phyloP scores from a whole-genome alignment of 768 basidiomycete genomes.

The Rhodocollybia butyracea region DNA sequence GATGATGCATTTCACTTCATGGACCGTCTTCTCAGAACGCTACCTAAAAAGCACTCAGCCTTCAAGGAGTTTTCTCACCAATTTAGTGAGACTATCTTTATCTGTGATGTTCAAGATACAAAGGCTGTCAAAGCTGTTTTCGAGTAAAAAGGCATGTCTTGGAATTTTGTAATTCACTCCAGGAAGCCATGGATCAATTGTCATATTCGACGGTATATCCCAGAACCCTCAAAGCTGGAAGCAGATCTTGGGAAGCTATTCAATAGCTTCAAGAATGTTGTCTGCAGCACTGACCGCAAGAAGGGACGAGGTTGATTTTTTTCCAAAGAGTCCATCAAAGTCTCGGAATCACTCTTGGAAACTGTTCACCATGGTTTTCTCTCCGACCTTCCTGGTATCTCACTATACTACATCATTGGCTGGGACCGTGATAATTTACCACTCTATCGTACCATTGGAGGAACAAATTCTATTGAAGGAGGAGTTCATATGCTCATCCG shows the following conservation, averaged over 20 bases:
- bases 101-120: slow-evolving; percentile 11
- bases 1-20: slow-evolving; percentile 11
- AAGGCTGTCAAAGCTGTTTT: slow-evolving; percentile 5
- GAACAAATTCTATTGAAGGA: slow-evolving; percentile 20
- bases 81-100: slow-evolving; percentile 9
- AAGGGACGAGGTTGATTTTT: background rate
- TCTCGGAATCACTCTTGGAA: background rate
- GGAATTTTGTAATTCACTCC: background rate
- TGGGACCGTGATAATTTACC: slow-evolving; percentile 14
- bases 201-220: background rate
- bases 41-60: slow-evolving; percentile 10
- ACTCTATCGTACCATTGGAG: slow-evolving; percentile 13
- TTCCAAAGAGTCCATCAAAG: background rate
- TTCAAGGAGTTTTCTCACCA: slow-evolving; percentile 10
- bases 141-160: slow-evolving; percentile 3
- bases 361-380: slow-evolving; percentile 11
- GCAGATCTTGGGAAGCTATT: background rate
- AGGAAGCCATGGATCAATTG: background rate
- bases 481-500: slow-evolving; percentile 16
- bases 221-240: background rate
- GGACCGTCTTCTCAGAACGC: slow-evolving; percentile 1
- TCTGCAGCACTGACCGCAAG: background rate
- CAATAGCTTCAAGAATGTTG: background rate
- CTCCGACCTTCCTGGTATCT: slow-evolving; percentile 15
- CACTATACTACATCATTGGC: slow-evolving; percentile 12